A percentile compares a stretch with the other conserved stretches of the same genome.
Evolutionary conservation across 495 filamentous ascomycete species (phyloP).

Genomic region (Hypoxylon lienhwacheense): DNA sequence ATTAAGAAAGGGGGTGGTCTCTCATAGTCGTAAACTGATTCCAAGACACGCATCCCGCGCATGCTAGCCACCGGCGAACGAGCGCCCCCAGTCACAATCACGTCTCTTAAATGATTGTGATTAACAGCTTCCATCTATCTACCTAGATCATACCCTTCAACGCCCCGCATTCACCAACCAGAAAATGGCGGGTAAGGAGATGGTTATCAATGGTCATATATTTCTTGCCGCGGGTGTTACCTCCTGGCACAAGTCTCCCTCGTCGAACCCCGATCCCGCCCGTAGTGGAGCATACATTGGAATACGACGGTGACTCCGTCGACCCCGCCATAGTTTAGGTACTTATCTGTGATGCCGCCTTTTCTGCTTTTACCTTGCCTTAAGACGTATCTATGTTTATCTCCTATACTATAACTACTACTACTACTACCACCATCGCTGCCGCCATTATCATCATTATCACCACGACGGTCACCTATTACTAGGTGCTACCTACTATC

Average conservation of each 20-base stretch:
- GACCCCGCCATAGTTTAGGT: slow-evolving; percentile 5
- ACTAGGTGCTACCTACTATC: not conserved
- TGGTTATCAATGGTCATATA: slow-evolving; percentile 16
- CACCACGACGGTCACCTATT: too few species aligned
- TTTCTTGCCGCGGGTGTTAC: slow-evolving; percentile 32
- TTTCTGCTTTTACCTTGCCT: not conserved
- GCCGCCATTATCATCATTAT: too few species aligned
- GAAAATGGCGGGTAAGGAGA: slow-evolving; percentile 27
- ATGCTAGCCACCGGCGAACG: slow-evolving; percentile 21
- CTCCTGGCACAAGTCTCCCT: slow-evolving; percentile 2
- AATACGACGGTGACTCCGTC: slow-evolving; percentile 28
- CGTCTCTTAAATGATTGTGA: slow-evolving; percentile 6
- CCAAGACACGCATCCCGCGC: slow-evolving; percentile 35
- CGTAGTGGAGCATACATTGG: slow-evolving; percentile 27
- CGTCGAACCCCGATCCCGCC: slow-evolving; percentile 24
- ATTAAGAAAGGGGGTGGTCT: not conserved
- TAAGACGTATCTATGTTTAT: not conserved
- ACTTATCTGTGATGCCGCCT: not conserved
- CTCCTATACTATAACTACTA: not conserved
- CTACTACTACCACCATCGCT: too few species aligned
- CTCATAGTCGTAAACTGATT: slow-evolving; percentile 7
- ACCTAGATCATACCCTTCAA: slow-evolving; percentile 12
- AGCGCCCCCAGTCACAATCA: slow-evolving; percentile 21
- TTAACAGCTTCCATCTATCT: slow-evolving; percentile 19
- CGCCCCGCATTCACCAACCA: slow-evolving; percentile 19